Base-by-base conservation (phyloP, 2,329 filamentous ascomycete genomes). In the Colletotrichum sp. region DNA sequence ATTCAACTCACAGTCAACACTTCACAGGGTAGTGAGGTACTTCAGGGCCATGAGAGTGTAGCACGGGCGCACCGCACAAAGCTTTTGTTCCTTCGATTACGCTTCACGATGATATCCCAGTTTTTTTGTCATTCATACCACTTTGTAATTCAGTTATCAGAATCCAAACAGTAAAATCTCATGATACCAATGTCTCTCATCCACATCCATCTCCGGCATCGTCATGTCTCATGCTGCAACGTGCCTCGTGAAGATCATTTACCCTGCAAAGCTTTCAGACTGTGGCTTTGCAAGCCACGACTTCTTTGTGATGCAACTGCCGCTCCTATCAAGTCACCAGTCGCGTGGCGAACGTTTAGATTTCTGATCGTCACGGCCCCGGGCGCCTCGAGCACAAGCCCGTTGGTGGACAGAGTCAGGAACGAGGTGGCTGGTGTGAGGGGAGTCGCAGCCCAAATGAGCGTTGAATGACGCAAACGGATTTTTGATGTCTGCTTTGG, bases 21-120 rank as follows among this genome's bases (percentile, higher is more conserved):
- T 76, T n/a, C 58, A 32, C 6, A 74, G 71, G 52, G 71, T 76
- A 4, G 43, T 56, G 52, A 75, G 28, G 55, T 76, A 76, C 22
- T 66, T 76, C 13, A 28, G 71, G n/a, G 52, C 71, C 5, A 76
- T 70, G 60, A 70, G 60, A 22, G 15, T 34, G 30, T 64, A 55
- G 32, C 18, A 32, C 58, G 28, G 28, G 10, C 16, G 16, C 10
- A 32, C 22, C 7, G 30, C n/a, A 15, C 18, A 36, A 15, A 13
- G 13, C 12, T 13, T 52, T 55, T 34, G 22, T 61, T 15, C 18
- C 52, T 52, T 48, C 27, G 0, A n/a, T 43, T 9, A 48, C n/a
- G 56, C 25, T 70, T 70, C 56, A 61, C 36, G 36, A 62, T 61
- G 67, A 70, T 70, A 70, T 70, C 67, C 67, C 32, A 16, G 62